Evolutionary conservation across 2,329 filamentous ascomycete genomes (phyloP), one percentile per base, ranked within the genome.

Genomic region (Tolypocladium guangdongense): DNA sequence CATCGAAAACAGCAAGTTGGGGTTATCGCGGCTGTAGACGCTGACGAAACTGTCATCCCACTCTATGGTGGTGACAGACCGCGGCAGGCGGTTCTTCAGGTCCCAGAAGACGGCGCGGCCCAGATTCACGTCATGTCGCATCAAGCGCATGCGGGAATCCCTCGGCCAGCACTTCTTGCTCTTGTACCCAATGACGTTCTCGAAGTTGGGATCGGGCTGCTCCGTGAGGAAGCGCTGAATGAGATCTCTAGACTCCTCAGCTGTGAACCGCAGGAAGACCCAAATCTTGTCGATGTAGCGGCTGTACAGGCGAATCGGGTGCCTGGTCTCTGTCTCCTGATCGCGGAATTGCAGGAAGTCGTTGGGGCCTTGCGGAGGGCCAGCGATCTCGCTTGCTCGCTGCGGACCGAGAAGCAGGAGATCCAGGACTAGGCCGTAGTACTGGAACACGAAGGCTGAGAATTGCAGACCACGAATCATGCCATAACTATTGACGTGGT

Each of bases 131-230:
- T 99, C 93, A 70, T 99, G 93, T 58, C 93, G 85, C 93, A 99
- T 99, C 63, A 99, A 73, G 47, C 95, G 86, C 95, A 99, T 99
- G 50, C 93, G 84, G 27, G 91, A 96, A 68, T 99, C 93, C 63
- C 93, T 84, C 43, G 93, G 95, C 93, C 93, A 99, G 72, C 95
- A 99, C 69, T 97, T 99, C 78, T 99, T 99, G 73, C 95, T 99
- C 75, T 89, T 91, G 71, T 97, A 99, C 0, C 93, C 93, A 62
- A 99, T 97, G 43, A 99, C 93, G 59, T 99, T 99, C 68, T 99
- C 93, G 60, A 99, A 99, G 66, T 99, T 99, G 2, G 93, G 93
- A 69, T 99, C 95, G 0, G 93, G 93, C 65, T 99, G 92, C 67
- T 99, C 95, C 0, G 95, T 99, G 60, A 99, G 77, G 78, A 97